Base-by-base conservation (phyloP, 768 basidiomycete species). In the Tubosaeta sp. region DNA sequence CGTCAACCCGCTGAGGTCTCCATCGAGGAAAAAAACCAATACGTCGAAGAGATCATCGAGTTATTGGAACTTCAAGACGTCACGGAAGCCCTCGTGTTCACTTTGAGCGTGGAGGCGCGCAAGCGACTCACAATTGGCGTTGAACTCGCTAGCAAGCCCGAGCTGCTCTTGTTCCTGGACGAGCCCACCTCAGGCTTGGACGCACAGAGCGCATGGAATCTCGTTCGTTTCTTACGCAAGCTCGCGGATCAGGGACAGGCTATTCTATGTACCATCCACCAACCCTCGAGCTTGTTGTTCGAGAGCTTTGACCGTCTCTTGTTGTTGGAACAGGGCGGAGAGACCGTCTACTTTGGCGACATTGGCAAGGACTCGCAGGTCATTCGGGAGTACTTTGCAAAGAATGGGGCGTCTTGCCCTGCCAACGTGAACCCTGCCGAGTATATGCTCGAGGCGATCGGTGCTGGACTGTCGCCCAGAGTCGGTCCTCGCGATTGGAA, bases 301-400 rank as follows among this genome's bases (percentile, higher is more conserved):
- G 86, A 92, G 67, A 84, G 84, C 61, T 95, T 97, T 59, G 93
- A 87, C 58, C 78, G 83, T 35, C 70, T 86, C 42, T 66, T 88
- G 26, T 72, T 87, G 10, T 72, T 86, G 14, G 84, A 92, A 60
- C 74, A 76, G 14, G 93, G 93, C 2, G 93, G 93, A 7, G 84
- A 90, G 66, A 93, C 91, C 0, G 89, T 94, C n/a, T 95, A 95
- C 76, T 95, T 91, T 63, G 93, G 92, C 39, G 86, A 89, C 55
- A 90, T 95, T 46, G 93, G 91, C 42, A 65, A 75, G 39, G 86
- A 91, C 56, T 87, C 89, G 4, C 62, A 71, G 2, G 73, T 83
- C 33, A 72, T 95, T 45, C 82, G 80, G 26, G 75, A 83, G 5
- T 95, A 95, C 72, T 91, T 94, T 64, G 81, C 82, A 22, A 74